phyloP scores from a whole-genome alignment of 1,139 yeast species.

The Tardiomyces depauwii region DNA sequence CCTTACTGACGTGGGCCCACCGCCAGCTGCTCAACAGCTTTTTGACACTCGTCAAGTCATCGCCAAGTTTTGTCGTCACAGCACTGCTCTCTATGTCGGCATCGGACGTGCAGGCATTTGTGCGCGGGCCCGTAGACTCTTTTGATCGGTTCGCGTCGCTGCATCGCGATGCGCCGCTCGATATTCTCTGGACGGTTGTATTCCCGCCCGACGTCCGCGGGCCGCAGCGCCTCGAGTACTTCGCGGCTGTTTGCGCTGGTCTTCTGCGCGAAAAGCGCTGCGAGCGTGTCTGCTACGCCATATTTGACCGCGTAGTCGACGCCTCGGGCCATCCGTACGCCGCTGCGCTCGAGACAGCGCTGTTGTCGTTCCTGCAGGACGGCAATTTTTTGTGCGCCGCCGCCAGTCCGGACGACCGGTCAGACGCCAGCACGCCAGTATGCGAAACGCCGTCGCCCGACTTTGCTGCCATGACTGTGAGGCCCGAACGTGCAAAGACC shows the following conservation, averaged over 20 bases:
- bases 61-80: conserved; percentile 26
- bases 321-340: conserved; percentile 13
- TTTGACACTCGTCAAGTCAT: conserved; percentile 23
- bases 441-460: conserved; percentile 16
- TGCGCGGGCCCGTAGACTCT: conserved; percentile 11
- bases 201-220: conserved; percentile 13
- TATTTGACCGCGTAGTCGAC: conserved; percentile 14
- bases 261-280: conserved; percentile 11
- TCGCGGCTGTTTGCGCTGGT: conserved; percentile 19
- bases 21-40: conserved; percentile 23
- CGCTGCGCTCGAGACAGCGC: conserved; percentile 13
- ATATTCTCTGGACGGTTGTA: conserved; percentile 22
- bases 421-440: conserved; percentile 1
- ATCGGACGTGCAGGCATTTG: conserved; percentile 16
- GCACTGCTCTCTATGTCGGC: conserved; percentile 19
- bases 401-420: neutral
- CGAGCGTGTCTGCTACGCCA: conserved; percentile 10
- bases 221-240: conserved; percentile 20
- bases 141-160: conserved; percentile 18
- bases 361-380: conserved; percentile 15
- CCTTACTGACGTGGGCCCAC: conserved; percentile 15
- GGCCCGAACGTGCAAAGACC: conserved; percentile 2
- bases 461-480: conserved; percentile 11
- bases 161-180: conserved; percentile 21
- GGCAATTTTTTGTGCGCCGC: conserved; percentile 15